phyloP scores from a whole-genome alignment of 139 green algal species.

The Diplosphaera chodatii region DNA sequence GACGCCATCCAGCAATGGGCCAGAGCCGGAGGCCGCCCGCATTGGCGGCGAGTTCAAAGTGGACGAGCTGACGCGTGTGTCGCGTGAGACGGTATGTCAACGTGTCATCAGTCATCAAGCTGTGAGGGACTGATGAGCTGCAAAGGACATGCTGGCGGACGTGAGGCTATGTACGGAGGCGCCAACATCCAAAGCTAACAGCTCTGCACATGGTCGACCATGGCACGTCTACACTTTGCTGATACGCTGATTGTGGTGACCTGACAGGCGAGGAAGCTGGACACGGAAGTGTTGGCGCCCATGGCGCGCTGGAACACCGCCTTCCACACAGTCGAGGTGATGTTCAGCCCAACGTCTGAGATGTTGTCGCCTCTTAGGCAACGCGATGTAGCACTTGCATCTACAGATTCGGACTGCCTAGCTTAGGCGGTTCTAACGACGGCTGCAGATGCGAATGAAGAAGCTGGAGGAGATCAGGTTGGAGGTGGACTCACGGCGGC shows the following conservation, averaged over 20 bases:
- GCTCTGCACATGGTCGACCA: too few species aligned
- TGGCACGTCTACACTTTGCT: too few species aligned
- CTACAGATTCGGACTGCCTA: too few species aligned
- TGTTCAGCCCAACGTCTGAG: too few species aligned
- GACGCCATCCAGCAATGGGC: conserved; percentile 10
- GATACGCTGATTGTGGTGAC: too few species aligned
- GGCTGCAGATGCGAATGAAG: conserved; percentile 66
- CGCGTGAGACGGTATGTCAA: conserved; percentile 39
- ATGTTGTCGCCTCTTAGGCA: too few species aligned
- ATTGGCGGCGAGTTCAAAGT: conserved; percentile 68
- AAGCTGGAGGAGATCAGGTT: conserved; percentile 69
- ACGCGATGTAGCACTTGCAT: too few species aligned
- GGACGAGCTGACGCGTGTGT: conserved; percentile 55
- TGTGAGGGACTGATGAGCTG: too few species aligned
- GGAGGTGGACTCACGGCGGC: conserved; percentile 75
- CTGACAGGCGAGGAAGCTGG: conserved; percentile 53
- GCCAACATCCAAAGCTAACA: too few species aligned
- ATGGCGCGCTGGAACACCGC: conserved; percentile 70
- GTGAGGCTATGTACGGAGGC: too few species aligned
- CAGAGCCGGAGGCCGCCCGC: conserved; percentile 24
- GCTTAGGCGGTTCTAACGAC: too few species aligned
- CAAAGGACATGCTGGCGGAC: too few species aligned
- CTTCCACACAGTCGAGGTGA: conserved; percentile 53
- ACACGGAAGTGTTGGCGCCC: conserved; percentile 72
- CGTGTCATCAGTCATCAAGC: neutral